phyloP scores from a whole-genome alignment of 306 rosid genomes.

The Vicia sativa region DNA sequence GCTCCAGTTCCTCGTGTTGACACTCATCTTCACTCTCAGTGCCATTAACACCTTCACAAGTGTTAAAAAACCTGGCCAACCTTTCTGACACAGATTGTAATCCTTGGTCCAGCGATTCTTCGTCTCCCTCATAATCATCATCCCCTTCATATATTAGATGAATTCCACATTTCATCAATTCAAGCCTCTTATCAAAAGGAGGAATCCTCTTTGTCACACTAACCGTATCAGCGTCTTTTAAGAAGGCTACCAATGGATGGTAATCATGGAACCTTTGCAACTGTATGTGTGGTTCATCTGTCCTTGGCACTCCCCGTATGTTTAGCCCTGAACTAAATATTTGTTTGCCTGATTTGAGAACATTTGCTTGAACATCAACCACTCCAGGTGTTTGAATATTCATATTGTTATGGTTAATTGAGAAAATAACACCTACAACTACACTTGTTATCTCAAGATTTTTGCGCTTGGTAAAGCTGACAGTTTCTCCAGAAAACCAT shows the following conservation, averaged over 20 bases:
- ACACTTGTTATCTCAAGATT: slow-evolving; percentile 50
- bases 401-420: slow-evolving; percentile 44
- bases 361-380: slow-evolving; percentile 48
- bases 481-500: slow-evolving; percentile 54
- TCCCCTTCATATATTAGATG: slow-evolving; percentile 60
- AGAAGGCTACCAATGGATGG: slow-evolving; percentile 37
- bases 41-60: slow-evolving; percentile 22
- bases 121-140: slow-evolving; percentile 66
- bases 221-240: slow-evolving; percentile 52
- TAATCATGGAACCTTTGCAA: slow-evolving; percentile 46
- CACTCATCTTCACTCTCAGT: slow-evolving; percentile 12
- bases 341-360: slow-evolving; percentile 42
- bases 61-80: slow-evolving; percentile 49
- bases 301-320: slow-evolving; percentile 56
- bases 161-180: slow-evolving; percentile 55
- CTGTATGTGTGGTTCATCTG: slow-evolving; percentile 52
- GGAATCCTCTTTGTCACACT: slow-evolving; percentile 40
- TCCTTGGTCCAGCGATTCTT: slow-evolving; percentile 41
- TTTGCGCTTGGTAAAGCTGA: slow-evolving; percentile 48
- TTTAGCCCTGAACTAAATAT: slow-evolving; percentile 32
- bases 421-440: slow-evolving; percentile 49
- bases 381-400: slow-evolving; percentile 31
- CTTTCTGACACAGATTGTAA: slow-evolving; percentile 59
- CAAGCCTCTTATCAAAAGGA: slow-evolving; percentile 47
- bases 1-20: background rate